Conservation (phyloP, 1,284 basidiomycete genomes). For the Nidula niveotomentosa region DNA sequence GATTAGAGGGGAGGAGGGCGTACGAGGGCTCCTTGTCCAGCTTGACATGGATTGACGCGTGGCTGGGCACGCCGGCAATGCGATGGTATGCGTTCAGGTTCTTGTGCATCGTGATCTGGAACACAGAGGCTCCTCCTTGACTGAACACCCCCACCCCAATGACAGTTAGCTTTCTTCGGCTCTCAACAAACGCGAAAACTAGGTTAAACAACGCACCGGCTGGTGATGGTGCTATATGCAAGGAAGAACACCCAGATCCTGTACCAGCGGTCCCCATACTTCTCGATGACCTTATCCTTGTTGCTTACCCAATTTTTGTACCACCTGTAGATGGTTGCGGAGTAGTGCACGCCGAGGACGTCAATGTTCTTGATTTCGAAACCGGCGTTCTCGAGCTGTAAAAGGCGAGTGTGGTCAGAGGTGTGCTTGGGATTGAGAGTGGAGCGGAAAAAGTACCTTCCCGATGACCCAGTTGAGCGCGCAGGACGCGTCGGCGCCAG, state of each 20-base stretch:
- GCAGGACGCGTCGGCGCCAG: slow-evolving; percentile 95
- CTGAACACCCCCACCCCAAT: slow-evolving; percentile 30
- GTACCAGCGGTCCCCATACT: slow-evolving; percentile 93
- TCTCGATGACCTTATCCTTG: slow-evolving; percentile 84
- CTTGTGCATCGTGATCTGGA: slow-evolving; percentile 97
- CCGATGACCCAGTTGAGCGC: slow-evolving; percentile 95
- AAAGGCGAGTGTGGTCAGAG: no score
- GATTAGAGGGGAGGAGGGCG: slow-evolving; percentile 19
- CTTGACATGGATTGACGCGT: slow-evolving; percentile 70
- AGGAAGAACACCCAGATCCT: slow-evolving; percentile 92
- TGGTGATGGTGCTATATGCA: slow-evolving; percentile 75
- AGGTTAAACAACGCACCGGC: slow-evolving; percentile 44
- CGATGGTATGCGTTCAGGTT: slow-evolving; percentile 96
- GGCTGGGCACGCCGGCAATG: slow-evolving; percentile 76
- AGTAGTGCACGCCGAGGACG: slow-evolving; percentile 97
- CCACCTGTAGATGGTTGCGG: slow-evolving; percentile 92
- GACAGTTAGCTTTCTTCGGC: neutral
- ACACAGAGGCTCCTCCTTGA: slow-evolving; percentile 86
- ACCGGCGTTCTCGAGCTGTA: slow-evolving; percentile 81
- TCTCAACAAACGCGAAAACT: neutral
- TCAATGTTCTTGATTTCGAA: slow-evolving; percentile 98
- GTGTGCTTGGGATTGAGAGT: no score
- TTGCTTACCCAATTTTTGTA: slow-evolving; percentile 95
- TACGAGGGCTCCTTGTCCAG: slow-evolving; percentile 48
- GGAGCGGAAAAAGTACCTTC: slow-evolving; percentile 25